Percentiles rank a stretch among this genome's conserved stretches.
Evolutionary conservation across 2,329 filamentous ascomycete genomes (phyloP).

Genomic region (Didymosphaeria variabile): DNA sequence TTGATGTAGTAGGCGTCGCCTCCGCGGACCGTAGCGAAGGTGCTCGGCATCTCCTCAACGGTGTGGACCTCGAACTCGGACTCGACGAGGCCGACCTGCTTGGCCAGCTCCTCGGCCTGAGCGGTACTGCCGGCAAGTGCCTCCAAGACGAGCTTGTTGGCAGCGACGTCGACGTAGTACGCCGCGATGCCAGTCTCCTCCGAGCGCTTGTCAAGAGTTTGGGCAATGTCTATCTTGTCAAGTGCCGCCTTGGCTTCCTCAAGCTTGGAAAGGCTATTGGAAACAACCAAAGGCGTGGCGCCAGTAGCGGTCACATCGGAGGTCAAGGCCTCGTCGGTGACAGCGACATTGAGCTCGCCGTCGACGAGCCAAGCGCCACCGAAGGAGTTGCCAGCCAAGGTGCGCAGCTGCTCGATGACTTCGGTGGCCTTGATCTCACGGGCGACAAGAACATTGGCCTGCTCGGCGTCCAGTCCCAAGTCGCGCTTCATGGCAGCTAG

Average conservation of each 20-base stretch:
- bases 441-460: constrained; percentile 52
- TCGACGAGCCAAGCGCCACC: constrained; percentile 54
- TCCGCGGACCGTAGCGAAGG: constrained; percentile 48
- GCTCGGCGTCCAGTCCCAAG: constrained; percentile 51
- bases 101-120: constrained; percentile 48
- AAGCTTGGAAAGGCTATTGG: constrained; percentile 49
- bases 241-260: constrained; percentile 51
- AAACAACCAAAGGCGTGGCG: constrained; percentile 45
- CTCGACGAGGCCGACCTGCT: constrained; percentile 49
- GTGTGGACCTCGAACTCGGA: constrained; percentile 51
- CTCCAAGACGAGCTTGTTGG: constrained; percentile 55
- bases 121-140: constrained; percentile 47
- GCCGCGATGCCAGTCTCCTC: constrained; percentile 46
- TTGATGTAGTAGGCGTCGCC: constrained; percentile 54
- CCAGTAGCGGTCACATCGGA: constrained; percentile 49
- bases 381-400: constrained; percentile 46
- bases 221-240: constrained; percentile 47
- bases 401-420: constrained; percentile 50
- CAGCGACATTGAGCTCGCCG: constrained; percentile 49
- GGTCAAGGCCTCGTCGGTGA: constrained; percentile 50
- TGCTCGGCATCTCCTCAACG: constrained; percentile 46
- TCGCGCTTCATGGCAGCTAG: constrained; percentile 57
- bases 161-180: constrained; percentile 51
- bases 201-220: constrained; percentile 33
- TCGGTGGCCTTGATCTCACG: constrained; percentile 49